These are phyloP conservation scores for Pichia sp. DNA, from an alignment of 1,139 yeast genomes.

Conservation along the genomic window DNA sequence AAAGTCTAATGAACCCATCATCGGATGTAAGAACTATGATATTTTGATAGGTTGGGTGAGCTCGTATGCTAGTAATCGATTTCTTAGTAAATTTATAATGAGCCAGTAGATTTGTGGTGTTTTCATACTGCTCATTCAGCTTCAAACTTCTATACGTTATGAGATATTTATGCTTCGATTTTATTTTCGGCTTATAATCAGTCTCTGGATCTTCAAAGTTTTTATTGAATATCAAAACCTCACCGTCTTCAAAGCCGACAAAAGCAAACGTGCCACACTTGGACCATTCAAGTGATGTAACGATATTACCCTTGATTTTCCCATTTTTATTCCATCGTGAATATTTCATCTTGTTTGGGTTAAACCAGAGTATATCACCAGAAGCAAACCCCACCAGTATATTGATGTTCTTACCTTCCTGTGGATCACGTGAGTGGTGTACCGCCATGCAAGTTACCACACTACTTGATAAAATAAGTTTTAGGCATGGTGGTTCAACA, in stretches of 20 bases:
- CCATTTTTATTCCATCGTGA: conserved; percentile 43
- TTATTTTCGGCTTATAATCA: conserved; percentile 10
- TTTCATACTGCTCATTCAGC: not conserved
- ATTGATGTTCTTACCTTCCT: conserved; percentile 36
- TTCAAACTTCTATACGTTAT: conserved; percentile 14
- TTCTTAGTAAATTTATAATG: conserved; percentile 56
- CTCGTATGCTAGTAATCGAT: conserved; percentile 44
- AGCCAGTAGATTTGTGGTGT: conserved; percentile 39
- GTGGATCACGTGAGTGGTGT: conserved; percentile 15
- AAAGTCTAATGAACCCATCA: conserved; percentile 58
- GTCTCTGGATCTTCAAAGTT: conserved; percentile 28
- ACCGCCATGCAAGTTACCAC: conserved; percentile 23
- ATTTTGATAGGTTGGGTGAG: conserved; percentile 38
- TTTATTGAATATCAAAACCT: conserved; percentile 26
- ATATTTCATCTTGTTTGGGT: conserved; percentile 39
- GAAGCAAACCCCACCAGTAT: conserved; percentile 43
- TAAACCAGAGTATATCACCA: conserved; percentile 54
- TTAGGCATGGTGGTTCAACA: conserved; percentile 26
- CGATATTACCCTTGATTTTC: conserved; percentile 30
- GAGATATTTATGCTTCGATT: conserved; percentile 15
- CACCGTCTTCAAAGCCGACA: conserved; percentile 31
- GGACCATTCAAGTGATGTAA: conserved; percentile 27
- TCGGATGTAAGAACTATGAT: conserved; percentile 49
- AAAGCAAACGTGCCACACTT: conserved; percentile 23
- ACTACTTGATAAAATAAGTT: conserved; percentile 20